A percentile compares a stretch with the other conserved stretches of the same genome.
phyloP scores from a whole-genome alignment of 1,284 basidiomycete species.

The Pseudozyma tsukubaensis region DNA sequence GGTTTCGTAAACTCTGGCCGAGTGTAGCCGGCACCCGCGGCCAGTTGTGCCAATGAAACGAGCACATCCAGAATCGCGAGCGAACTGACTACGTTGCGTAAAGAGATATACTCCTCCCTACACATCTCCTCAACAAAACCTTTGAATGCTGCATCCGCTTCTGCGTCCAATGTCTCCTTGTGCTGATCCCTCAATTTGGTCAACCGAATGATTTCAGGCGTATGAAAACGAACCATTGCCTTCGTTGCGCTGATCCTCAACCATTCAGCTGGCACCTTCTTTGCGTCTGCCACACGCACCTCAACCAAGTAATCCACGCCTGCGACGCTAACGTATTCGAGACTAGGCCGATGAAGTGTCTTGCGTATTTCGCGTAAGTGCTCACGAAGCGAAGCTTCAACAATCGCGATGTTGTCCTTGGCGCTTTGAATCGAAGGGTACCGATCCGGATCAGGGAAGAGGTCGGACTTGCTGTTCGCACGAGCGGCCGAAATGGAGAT shows the following conservation, averaged over 20 bases:
- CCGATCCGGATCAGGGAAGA: slow-evolving; percentile 81
- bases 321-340: slow-evolving; percentile 79
- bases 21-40: slow-evolving; percentile 45
- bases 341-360: slow-evolving; percentile 77
- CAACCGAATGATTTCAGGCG: slow-evolving; percentile 78
- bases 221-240: slow-evolving; percentile 80
- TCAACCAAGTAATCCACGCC: slow-evolving; percentile 68
- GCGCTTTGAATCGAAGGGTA: slow-evolving; percentile 77
- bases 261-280: slow-evolving; percentile 83
- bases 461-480: slow-evolving; percentile 77
- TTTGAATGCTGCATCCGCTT: slow-evolving; percentile 47
- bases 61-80: slow-evolving; percentile 60
- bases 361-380: slow-evolving; percentile 81
- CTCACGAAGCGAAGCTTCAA: slow-evolving; percentile 80
- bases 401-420: slow-evolving; percentile 73
- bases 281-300: slow-evolving; percentile 78
- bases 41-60: slow-evolving; percentile 48
- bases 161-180: slow-evolving; percentile 79
- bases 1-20: slow-evolving; percentile 29
- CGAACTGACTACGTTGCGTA: slow-evolving; percentile 51
- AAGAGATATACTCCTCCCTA: slow-evolving; percentile 38
- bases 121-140: slow-evolving; percentile 50
- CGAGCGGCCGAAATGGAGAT: slow-evolving; percentile 78
- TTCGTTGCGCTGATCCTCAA: slow-evolving; percentile 82
- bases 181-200: slow-evolving; percentile 81